Conservation (phyloP, 768 basidiomycete genomes). For the Candolleomyces eurysporus region DNA sequence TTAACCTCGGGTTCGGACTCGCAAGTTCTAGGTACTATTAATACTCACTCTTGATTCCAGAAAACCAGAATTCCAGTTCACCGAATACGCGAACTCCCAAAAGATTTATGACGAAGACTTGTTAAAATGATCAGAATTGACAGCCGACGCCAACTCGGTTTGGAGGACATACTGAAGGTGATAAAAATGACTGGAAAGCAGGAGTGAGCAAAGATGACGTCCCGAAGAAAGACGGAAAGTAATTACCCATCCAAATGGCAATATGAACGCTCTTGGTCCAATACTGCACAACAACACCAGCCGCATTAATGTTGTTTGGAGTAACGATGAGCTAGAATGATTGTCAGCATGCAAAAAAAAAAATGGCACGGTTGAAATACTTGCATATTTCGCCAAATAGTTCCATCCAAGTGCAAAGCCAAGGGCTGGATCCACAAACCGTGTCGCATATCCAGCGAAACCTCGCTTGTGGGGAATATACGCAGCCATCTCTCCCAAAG, state of each 20-base stretch:
- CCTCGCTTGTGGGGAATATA: conserved; percentile 62
- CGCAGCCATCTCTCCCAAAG: conserved; percentile 50
- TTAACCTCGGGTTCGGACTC: not conserved
- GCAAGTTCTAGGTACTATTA: conserved; percentile 15
- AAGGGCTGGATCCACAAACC: conserved; percentile 66
- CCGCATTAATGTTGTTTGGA: conserved; percentile 64
- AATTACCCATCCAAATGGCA: conserved; percentile 57
- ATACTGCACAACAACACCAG: conserved; percentile 50
- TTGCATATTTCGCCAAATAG: conserved; percentile 56
- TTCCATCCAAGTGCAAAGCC: conserved; percentile 69
- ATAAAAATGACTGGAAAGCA: conserved; percentile 51
- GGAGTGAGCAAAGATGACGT: conserved; percentile 3
- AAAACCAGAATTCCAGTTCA: conserved; percentile 75
- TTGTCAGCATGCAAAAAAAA: not conserved
- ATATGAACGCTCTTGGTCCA: conserved; percentile 45
- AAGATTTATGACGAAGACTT: conserved; percentile 56
- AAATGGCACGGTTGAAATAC: conserved; percentile 12
- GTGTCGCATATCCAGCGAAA: conserved; percentile 57
- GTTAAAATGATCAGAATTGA: not conserved
- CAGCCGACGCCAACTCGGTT: not conserved
- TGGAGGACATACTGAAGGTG: conserved; percentile 40
- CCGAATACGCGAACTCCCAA: conserved; percentile 67
- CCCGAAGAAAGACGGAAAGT: conserved; percentile 19
- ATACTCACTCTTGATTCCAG: conserved; percentile 60
- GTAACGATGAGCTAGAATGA: conserved; percentile 54